Evolutionary conservation across 108 stramenopile species (phyloP).

Genomic region (Licmophora abbreviata): DNA sequence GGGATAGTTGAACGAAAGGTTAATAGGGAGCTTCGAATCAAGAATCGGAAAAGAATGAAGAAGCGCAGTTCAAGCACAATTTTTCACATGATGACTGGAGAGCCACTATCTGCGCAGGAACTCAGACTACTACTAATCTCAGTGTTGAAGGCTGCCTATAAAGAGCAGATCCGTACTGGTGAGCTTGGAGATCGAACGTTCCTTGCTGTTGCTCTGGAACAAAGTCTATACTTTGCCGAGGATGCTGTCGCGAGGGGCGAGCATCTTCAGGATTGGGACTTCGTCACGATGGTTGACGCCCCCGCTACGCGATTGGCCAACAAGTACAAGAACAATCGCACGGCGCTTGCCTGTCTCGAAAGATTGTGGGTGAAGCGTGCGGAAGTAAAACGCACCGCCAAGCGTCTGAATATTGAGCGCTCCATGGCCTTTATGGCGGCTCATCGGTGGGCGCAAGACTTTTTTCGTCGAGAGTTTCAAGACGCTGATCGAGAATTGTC

Average conservation of each 20-base stretch:
- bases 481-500: constrained; percentile 19
- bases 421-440: constrained; percentile 36
- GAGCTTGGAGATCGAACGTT: constrained; percentile 34
- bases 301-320: too few species aligned
- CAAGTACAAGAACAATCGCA: too few species aligned
- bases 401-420: too few species aligned
- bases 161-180: constrained; percentile 33
- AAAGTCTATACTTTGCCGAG: constrained; percentile 42
- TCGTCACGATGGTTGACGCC: too few species aligned
- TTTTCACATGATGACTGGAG: constrained; percentile 15
- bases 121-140: background rate
- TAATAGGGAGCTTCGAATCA: background rate
- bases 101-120: constrained; percentile 7
- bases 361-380: too few species aligned
- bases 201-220: constrained; percentile 28
- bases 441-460: constrained; percentile 24
- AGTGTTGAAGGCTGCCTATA: constrained; percentile 21
- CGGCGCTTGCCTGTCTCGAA: too few species aligned
- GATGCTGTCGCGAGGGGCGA: constrained; percentile 34
- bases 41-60: too few species aligned
- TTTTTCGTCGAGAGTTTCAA: constrained; percentile 35
- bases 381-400: too few species aligned
- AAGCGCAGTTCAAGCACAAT: constrained; percentile 16
- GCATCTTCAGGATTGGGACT: constrained; percentile 17
- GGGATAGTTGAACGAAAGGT: background rate